A percentile compares a stretch with the other conserved stretches of the same genome.
Conservation (phyloP, 2,329 filamentous ascomycete genomes). For the Epichloe uncinata region DNA sequence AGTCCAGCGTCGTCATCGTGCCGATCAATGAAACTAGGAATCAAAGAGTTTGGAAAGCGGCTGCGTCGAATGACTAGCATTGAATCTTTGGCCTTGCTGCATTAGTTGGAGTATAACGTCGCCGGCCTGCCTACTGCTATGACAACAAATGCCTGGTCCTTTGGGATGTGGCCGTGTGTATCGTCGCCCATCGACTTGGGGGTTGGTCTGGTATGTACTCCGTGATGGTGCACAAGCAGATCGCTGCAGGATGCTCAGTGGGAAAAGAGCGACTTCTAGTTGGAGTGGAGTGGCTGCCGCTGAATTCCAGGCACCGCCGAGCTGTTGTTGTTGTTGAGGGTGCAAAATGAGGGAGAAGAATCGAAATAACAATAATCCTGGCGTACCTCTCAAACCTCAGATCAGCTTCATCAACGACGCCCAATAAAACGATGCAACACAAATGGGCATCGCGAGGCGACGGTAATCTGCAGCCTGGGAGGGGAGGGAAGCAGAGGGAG, state of each 20-base stretch:
- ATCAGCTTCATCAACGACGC: constrained; percentile 7
- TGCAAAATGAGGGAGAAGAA: not conserved
- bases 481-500: constrained; percentile 1
- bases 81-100: not conserved
- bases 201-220: not conserved
- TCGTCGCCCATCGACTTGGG: not conserved
- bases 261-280: constrained; percentile 3
- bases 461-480: not conserved
- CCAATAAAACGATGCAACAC: constrained; percentile 5
- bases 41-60: not conserved
- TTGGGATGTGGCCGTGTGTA: not conserved
- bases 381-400: not conserved
- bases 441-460: constrained; percentile 11
- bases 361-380: not conserved
- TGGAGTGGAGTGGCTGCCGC: not conserved
- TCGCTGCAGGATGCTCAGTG: not conserved
- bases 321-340: not conserved
- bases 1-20: constrained; percentile 4
- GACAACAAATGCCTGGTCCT: not conserved
- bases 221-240: not conserved
- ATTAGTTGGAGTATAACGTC: not conserved
- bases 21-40: not conserved
- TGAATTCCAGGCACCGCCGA: not conserved
- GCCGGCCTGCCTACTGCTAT: not conserved
- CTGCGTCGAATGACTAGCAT: not conserved